A percentile compares a stretch with the other conserved stretches of the same genome.
Conservation (phyloP, 164 flowering plant genomes). For the Sextonia rubra region DNA sequence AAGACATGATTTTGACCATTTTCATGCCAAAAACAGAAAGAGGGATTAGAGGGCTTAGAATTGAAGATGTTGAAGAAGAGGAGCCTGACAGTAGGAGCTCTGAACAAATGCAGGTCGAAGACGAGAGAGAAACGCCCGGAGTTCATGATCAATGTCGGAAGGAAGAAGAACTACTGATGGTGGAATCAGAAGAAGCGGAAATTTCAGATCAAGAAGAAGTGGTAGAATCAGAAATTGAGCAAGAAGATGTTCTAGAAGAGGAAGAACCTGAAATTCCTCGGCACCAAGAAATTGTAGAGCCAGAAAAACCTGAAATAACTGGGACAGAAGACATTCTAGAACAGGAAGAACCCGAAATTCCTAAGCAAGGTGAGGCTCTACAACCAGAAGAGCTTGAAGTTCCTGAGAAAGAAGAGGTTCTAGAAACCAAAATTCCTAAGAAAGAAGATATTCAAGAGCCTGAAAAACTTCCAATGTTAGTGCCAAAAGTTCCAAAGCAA, state of each 20-base stretch:
- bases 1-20: slow-evolving; percentile 40
- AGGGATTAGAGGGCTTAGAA: slow-evolving; percentile 39
- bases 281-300: too few relatives aligned
- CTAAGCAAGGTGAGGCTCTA: too few relatives aligned
- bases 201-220: background rate
- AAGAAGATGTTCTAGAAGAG: background rate
- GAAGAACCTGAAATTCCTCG: too few relatives aligned
- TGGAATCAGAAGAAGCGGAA: background rate
- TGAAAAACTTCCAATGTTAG: too few relatives aligned
- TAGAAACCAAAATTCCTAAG: background rate
- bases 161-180: background rate
- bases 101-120: slow-evolving; percentile 1
- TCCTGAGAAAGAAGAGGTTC: background rate
- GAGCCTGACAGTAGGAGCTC: slow-evolving; percentile 4
- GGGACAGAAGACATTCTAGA: background rate
- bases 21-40: slow-evolving; percentile 48
- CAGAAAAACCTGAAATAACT: too few relatives aligned
- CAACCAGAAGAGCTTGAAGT: too few relatives aligned
- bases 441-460: too few relatives aligned
- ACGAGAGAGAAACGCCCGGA: slow-evolving; percentile 1
- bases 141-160: slow-evolving; percentile 1
- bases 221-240: background rate
- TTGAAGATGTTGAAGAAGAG: slow-evolving; percentile 50
- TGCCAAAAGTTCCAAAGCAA: too few relatives aligned
- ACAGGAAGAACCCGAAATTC: too few relatives aligned